phyloP scores from a whole-genome alignment of 495 filamentous ascomycete genomes.

The Xylaria curta region DNA sequence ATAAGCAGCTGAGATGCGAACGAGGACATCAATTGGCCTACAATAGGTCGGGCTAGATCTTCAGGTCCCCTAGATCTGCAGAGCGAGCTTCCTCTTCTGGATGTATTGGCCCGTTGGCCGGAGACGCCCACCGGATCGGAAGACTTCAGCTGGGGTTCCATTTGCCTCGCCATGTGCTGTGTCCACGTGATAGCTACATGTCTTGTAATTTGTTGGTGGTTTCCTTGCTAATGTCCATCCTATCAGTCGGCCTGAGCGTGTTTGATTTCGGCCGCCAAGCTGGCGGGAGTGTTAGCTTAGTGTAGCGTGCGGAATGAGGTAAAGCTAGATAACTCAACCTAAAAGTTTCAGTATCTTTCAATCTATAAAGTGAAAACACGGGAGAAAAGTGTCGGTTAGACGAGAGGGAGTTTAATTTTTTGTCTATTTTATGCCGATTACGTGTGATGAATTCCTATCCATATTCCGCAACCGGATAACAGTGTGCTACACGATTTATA shows the following conservation, averaged over 20 bases:
- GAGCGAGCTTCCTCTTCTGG: slow-evolving; percentile 21
- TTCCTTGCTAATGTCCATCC: too few relatives aligned
- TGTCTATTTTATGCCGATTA: too few relatives aligned
- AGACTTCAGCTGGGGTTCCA: slow-evolving; percentile 4
- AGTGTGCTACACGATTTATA: too few relatives aligned
- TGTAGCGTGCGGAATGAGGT: too few relatives aligned
- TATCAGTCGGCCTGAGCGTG: neutral
- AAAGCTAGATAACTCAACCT: neutral
- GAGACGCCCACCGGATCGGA: neutral
- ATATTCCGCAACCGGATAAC: too few relatives aligned
- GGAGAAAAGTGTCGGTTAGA: neutral
- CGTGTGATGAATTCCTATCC: too few relatives aligned
- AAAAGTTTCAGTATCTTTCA: neutral
- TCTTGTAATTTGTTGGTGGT: neutral
- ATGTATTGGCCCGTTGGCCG: neutral
- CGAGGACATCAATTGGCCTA: neutral
- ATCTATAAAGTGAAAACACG: neutral
- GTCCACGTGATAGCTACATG: slow-evolving; percentile 18
- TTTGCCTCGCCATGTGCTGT: slow-evolving; percentile 13
- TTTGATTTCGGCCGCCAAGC: neutral
- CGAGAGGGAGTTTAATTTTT: too few relatives aligned
- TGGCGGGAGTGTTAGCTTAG: neutral
- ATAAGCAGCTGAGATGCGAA: slow-evolving; percentile 2
- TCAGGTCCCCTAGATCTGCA: neutral
- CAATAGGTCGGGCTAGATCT: slow-evolving; percentile 14